phyloP scores from a whole-genome alignment of 257 asterid species.

The Nicotiana tabacum region DNA sequence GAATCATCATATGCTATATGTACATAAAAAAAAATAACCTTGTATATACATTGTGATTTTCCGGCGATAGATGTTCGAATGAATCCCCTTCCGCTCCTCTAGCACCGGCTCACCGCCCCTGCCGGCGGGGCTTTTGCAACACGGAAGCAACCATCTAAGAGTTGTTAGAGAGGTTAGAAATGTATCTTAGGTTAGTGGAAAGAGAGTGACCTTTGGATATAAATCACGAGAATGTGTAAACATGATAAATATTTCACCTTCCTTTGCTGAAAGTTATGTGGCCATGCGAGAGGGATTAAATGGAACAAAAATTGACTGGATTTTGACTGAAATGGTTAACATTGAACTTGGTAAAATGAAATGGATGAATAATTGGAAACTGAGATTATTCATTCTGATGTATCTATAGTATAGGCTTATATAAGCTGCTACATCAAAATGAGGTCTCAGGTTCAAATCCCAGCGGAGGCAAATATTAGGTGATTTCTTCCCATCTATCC shows the following conservation, averaged over 20 bases:
- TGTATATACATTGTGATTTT: no score
- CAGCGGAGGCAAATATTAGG: no score
- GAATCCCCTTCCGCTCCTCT: no score
- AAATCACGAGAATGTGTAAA: not conserved
- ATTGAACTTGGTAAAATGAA: not conserved
- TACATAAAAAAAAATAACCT: no score
- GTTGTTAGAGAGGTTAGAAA: not conserved
- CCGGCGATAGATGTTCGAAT: no score
- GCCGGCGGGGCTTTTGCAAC: not conserved
- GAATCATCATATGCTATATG: no score
- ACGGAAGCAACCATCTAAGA: not conserved
- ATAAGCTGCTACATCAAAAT: not conserved
- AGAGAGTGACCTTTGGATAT: not conserved
- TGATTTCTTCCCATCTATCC: no score
- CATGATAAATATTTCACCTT: not conserved
- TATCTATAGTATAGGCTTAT: not conserved
- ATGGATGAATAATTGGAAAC: not conserved
- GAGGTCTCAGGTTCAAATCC: no score
- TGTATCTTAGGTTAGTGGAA: not conserved
- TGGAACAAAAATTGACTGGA: not conserved
- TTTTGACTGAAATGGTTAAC: not conserved
- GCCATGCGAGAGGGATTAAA: not conserved
- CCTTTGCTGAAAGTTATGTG: not conserved
- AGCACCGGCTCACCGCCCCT: no score
- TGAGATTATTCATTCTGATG: not conserved